phyloP scores from a whole-genome alignment of 2,329 filamentous ascomycete species.

The Pseudocercospora macadamiae region DNA sequence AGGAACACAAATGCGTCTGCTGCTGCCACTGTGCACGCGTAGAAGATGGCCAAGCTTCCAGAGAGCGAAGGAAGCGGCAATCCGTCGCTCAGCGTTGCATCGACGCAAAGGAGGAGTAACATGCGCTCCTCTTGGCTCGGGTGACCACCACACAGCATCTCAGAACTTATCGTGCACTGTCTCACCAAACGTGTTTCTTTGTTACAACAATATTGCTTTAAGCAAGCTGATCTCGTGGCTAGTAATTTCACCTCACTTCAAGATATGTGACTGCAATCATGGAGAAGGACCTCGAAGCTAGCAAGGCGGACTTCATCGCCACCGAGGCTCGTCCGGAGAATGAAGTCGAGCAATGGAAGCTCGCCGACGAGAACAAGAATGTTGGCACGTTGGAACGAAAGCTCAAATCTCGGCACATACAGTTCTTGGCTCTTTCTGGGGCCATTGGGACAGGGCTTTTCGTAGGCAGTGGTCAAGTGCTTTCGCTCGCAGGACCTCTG shows the following conservation, averaged over 20 bases:
- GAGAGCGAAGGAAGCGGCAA: background rate
- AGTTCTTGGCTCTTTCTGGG: constrained; percentile 60
- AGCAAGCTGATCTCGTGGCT: no score
- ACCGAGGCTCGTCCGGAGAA: background rate
- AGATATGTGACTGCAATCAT: background rate
- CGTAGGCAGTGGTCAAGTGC: constrained; percentile 32
- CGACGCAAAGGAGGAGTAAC: background rate
- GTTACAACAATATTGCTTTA: background rate
- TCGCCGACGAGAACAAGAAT: constrained; percentile 12
- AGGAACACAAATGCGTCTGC: background rate
- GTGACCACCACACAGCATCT: background rate
- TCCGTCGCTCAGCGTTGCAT: background rate
- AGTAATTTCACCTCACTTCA: no score
- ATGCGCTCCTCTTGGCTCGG: background rate
- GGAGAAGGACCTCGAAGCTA: constrained; percentile 6
- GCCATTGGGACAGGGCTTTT: constrained; percentile 39
- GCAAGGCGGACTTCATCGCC: constrained; percentile 1
- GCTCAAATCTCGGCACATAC: constrained; percentile 63
- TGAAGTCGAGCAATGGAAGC: constrained; percentile 1
- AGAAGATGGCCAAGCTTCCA: background rate
- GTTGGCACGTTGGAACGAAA: constrained; percentile 47
- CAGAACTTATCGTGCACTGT: background rate
- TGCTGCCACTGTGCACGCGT: background rate
- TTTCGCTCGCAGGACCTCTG: constrained; percentile 35
- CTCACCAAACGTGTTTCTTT: background rate